Base-by-base conservation (phyloP, 2,329 filamentous ascomycete genomes). In the Didymella arachidicola region DNA sequence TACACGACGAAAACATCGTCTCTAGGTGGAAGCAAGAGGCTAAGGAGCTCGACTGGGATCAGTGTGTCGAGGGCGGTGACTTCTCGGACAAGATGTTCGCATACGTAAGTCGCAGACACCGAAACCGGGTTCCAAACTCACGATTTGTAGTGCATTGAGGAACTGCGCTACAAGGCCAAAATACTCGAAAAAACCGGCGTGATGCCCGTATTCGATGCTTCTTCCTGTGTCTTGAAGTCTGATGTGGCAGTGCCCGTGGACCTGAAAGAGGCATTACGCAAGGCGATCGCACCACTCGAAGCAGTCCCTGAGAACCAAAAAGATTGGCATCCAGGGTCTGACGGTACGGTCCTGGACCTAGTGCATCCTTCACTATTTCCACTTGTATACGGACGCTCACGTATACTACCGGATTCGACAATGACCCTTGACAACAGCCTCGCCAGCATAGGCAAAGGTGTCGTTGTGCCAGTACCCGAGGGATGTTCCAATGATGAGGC, bases 341-440 rank as follows among this genome's bases (percentile, higher is more conserved):
- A 86, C 30, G 72, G 76, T 0, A 81, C 80, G 53, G 83, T 60
- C 36, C 65, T 38, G 8, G 48, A 90, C 66, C 73, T 90, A 1
- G 80, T 90, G 2, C 83, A 90, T 63, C 87, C 87, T 1, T 89
- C 86, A 0, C 76, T 90, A 3, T 90, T 82, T 63, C 86, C 87
- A 0, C 72, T 90, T 0, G 68, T 85, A 1, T 87, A 85, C 63
- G 84, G 83, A 0, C 55, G 57, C 32, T 58, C 54, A 25, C 47
- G 57, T 19, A 66, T 68, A 32, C 44, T 71, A 3, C 38, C 41
- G 12, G 29, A 62, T 25, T 57, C 53, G 7, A 51, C 39, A 12
- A 59, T 68, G 3, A 58, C 51, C 16, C 27, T 70, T 10, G 50
- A 59, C 5, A 41, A 67, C 47, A 66, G 62, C 47, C 36, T 65